Evolutionary conservation across 177 flowering plant genomes (phyloP).

Genomic region (Telopea speciosissima): DNA sequence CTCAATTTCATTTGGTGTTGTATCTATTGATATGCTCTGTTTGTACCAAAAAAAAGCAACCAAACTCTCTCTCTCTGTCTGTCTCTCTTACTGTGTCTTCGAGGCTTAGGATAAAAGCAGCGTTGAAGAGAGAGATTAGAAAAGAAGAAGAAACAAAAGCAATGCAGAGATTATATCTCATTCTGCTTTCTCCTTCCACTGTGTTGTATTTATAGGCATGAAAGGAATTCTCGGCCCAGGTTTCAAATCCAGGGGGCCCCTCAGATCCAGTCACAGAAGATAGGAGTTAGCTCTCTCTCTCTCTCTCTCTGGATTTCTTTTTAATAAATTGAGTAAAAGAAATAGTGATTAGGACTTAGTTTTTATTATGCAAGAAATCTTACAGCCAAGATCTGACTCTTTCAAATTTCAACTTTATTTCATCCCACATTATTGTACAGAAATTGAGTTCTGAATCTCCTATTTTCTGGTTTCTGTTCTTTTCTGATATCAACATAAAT

Average conservation of each 20-base stretch:
- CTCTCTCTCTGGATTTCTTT: background rate
- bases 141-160: background rate
- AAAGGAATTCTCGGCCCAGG: background rate
- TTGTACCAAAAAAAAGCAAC: conserved; percentile 21
- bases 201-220: conserved; percentile 14
- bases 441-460: too few species aligned
- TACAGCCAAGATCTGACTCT: background rate
- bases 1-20: conserved; percentile 13
- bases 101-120: background rate
- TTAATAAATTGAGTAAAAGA: background rate
- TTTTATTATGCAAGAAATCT: background rate
- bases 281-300: background rate
- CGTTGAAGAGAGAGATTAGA: background rate
- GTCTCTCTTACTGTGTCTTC: background rate
- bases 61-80: conserved; percentile 7
- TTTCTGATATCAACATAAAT: too few species aligned
- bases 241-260: conserved; percentile 9
- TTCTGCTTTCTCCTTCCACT: background rate
- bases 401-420: too few species aligned
- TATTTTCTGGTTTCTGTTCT: too few species aligned
- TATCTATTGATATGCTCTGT: conserved; percentile 25
- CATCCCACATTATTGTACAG: too few species aligned
- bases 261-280: background rate
- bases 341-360: background rate
- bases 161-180: conserved; percentile 5